Evolutionary conservation across 495 filamentous ascomycete genomes (phyloP).

Genomic region (Trichocladium uniseriatum): DNA sequence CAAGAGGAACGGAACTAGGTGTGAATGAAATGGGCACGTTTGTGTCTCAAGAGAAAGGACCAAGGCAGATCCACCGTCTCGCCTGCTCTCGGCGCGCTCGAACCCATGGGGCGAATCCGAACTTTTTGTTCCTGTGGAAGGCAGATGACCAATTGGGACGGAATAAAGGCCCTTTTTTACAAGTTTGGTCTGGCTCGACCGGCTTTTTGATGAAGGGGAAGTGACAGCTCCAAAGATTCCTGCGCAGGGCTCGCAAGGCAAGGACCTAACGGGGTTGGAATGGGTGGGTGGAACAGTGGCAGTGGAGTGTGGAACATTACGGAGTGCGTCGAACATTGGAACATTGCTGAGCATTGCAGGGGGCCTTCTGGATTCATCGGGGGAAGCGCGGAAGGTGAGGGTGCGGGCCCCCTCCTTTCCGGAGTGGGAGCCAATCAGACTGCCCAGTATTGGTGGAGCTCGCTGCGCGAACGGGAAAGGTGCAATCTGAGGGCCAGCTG

Average conservation of each 20-base stretch:
- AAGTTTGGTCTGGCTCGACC: no score
- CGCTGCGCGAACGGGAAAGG: constrained; percentile 22
- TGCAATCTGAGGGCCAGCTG: constrained; percentile 21
- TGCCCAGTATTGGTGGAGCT: constrained; percentile 1
- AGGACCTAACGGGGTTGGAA: background rate
- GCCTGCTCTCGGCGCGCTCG: constrained; percentile 3
- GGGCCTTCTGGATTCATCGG: background rate
- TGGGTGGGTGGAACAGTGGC: constrained; percentile 2
- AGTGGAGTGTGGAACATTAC: background rate
- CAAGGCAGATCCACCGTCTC: constrained; percentile 5
- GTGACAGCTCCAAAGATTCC: no score
- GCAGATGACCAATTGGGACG: constrained; percentile 18
- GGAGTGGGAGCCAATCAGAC: constrained; percentile 14
- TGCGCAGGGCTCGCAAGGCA: background rate
- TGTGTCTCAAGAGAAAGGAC: constrained; percentile 1
- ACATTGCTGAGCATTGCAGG: constrained; percentile 12
- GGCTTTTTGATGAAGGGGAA: constrained; percentile 13
- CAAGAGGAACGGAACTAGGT: no score
- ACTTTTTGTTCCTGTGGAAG: background rate
- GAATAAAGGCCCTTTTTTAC: constrained; percentile 12
- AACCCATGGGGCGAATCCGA: constrained; percentile 8
- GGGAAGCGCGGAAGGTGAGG: constrained; percentile 18
- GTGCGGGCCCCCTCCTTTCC: constrained; percentile 8
- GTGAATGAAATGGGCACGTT: background rate
- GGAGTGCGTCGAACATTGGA: background rate